Base-by-base conservation (phyloP, 1,139 yeast genomes). In the Candida glucosophila region DNA sequence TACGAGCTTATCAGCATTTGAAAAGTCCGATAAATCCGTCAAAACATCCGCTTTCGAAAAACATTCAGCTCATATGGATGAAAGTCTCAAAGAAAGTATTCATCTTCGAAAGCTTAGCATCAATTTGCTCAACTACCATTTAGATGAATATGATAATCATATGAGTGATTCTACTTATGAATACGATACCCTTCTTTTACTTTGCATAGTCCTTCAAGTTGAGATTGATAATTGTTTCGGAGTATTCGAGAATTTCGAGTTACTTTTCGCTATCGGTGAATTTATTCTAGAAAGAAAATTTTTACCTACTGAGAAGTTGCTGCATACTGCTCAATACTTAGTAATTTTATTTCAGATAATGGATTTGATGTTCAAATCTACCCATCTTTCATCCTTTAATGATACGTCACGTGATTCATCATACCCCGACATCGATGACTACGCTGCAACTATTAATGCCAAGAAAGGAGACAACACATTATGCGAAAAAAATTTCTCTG, bases 191-290 rank as follows among this genome's bases (percentile, higher is more conserved):
- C 29, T 40, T n/a, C 30, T 55, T 17, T 29, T 55, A 10, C 26
- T 63, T 5, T 53, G 57, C 5, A 44, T 64, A 5, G 39, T 59
- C 3, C 37, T 64, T 11, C 65, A 58, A 33, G 47, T 62, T 16
- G 62, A 60, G 26, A 34, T 58, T 11, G 71, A 64, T 37, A 48
- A 43, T 24, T 39, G 44, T 17, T 61, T 49, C 31, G 58, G 62
- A 18, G 62, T 64, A 1, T 63, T 47, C 34, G 71, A 63, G 34
- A 64, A 64, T 37, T 58, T 50, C 20, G 67, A 62, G 26, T 47
- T 62, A 22, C 41, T 62, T 7, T 62, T 50, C 40, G 65, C 69
- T 5, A 60, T 63, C 25, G 70, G 67, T 1, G 67, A 59, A 27
- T 49, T 49, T 30, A 41, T 56, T 6, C 40, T 56, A 15, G 44